Base-by-base conservation (phyloP, 2,329 filamentous ascomycete species). In the Beauveria bassiana region DNA sequence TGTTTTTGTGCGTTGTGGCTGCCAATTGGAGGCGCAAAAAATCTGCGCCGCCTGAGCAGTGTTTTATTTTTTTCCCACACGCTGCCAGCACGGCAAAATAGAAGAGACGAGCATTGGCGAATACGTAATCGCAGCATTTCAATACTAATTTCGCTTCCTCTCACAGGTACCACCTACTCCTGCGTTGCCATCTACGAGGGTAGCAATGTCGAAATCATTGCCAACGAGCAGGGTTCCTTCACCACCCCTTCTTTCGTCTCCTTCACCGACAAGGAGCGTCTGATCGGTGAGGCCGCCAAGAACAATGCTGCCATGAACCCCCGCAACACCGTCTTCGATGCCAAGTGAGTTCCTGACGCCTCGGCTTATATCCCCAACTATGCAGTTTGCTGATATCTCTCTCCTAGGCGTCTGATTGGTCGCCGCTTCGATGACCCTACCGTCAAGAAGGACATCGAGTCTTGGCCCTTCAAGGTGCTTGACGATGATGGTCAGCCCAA, bases 291-390 rank as follows among this genome's bases (percentile, higher is more conserved):
- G 86, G 93, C 95, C 65, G 95, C 95, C 75, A 99, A 98, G 90
- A 99, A 99, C 86, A 93, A 97, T 87, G 95, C 93, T 75, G 93
- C 95, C 74, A 96, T 98, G 91, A 99, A 99, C 90, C 95, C 95
- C 66, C 79, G 80, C 76, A 98, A 98, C 85, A 99, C 95, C 71
- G 86, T 99, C 81, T 99, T 98, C 82, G 95, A 99, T 81, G 90
- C 96, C 86, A 99, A 98, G 92, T 95, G 79, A 81, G 89, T 81
- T 61, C 52, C 46, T 49, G 22, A 28, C 9, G 7, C 54, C 54
- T 34, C 40, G 53, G 22, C 59, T 28, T 18, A 20, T 28, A 26
- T 22, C n/a, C 18, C 14, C 12, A 22, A 14, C 14, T 14, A 24
- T 26, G 14, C 31, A 46, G 12, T 9, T 52, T 59, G 57, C 59